phyloP scores from a whole-genome alignment of 192 early-diverging fungal genomes.

The Entophlyctis helioformis region DNA sequence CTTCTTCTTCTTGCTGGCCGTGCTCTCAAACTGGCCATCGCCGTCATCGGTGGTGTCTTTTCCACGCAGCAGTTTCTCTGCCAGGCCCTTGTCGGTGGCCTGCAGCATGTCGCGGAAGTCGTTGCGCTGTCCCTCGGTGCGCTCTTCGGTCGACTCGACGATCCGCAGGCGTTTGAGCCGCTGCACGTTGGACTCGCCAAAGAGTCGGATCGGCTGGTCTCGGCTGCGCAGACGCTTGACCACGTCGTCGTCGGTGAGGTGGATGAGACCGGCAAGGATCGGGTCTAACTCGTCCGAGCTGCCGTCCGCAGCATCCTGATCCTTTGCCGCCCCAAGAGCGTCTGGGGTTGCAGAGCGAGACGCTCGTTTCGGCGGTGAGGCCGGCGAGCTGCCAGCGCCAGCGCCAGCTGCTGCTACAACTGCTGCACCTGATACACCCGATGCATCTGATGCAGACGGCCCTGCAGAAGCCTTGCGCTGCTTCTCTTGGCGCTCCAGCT shows the following conservation, averaged over 20 bases:
- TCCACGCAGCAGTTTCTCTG: constrained; percentile 56
- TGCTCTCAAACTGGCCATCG: constrained; percentile 27
- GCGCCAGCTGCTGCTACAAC: background rate
- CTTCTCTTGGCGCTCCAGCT: constrained; percentile 33
- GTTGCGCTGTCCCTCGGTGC: constrained; percentile 69
- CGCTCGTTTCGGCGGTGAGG: background rate
- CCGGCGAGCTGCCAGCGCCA: background rate
- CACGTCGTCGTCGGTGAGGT: constrained; percentile 64
- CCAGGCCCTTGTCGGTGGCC: constrained; percentile 68
- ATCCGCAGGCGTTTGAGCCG: constrained; percentile 68
- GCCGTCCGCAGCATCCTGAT: background rate
- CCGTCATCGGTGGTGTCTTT: constrained; percentile 25
- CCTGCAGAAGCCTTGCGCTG: constrained; percentile 6
- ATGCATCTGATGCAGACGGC: background rate
- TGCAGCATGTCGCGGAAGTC: constrained; percentile 80
- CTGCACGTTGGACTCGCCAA: constrained; percentile 75
- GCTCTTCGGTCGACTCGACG: constrained; percentile 75
- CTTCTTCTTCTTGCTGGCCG: constrained; percentile 29
- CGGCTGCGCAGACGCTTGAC: constrained; percentile 69
- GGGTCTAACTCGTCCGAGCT: background rate
- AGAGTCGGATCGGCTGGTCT: constrained; percentile 82
- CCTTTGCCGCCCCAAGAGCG: background rate
- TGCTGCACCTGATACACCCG: background rate
- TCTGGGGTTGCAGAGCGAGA: background rate
- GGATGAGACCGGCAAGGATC: constrained; percentile 1